Percentiles rank a stretch among this genome's conserved stretches.
These are phyloP conservation scores for Zasmidium citrigriseum DNA, from an alignment of 2,329 filamentous ascomycete genomes.

Conservation along the genomic window DNA sequence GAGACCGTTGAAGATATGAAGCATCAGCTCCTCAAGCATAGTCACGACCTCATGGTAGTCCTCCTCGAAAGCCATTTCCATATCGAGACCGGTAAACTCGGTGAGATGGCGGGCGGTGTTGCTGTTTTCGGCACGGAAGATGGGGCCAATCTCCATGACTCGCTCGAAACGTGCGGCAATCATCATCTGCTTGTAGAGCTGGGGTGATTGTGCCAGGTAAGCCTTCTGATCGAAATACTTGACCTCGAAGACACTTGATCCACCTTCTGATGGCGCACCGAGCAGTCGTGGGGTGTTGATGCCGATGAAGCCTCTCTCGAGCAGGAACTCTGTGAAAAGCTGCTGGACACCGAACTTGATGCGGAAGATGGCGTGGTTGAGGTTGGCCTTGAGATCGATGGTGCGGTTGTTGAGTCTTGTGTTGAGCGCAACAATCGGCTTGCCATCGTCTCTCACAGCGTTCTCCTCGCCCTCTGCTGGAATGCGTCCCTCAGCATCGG, in stretches of 20 bases:
- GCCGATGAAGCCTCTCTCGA: constrained; percentile 71
- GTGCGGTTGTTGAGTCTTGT: constrained; percentile 89
- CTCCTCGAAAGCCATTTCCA: constrained; percentile 85
- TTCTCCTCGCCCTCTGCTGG: constrained; percentile 50
- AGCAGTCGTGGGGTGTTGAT: constrained; percentile 91
- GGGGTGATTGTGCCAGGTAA: constrained; percentile 76
- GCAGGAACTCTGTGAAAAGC: constrained; percentile 78
- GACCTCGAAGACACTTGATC: constrained; percentile 85
- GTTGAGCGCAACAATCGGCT: constrained; percentile 75
- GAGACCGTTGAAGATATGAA: constrained; percentile 78
- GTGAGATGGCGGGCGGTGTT: constrained; percentile 86
- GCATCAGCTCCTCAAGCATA: constrained; percentile 71
- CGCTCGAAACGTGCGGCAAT: constrained; percentile 77
- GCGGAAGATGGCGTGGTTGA: constrained; percentile 84
- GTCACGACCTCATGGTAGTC: constrained; percentile 74
- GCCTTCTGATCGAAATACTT: constrained; percentile 86
- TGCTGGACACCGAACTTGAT: constrained; percentile 66
- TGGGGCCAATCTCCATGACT: constrained; percentile 76
- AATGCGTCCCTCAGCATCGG: constrained; percentile 53
- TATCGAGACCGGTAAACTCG: constrained; percentile 84
- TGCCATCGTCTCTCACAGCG: constrained; percentile 48
- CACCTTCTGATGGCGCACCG: constrained; percentile 87
- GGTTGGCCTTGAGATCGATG: constrained; percentile 87
- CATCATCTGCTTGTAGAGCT: constrained; percentile 86
- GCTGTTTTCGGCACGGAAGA: constrained; percentile 83